Evolutionary conservation across 768 basidiomycete species (phyloP), one percentile per base, ranked within the genome.

Genomic region (Mycena filopes): DNA sequence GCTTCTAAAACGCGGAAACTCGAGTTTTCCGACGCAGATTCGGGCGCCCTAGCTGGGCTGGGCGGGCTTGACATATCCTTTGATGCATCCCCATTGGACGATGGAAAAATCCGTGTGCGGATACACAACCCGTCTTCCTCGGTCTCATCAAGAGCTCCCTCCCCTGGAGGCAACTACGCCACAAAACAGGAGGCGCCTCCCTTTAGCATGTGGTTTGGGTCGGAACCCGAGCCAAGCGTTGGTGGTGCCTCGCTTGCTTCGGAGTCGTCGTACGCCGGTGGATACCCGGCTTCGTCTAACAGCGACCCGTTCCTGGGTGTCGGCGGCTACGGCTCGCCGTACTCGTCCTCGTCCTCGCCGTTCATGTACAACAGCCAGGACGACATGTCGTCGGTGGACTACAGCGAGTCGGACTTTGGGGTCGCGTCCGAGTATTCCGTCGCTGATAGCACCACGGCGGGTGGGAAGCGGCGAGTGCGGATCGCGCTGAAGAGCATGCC

Each of bases 71-170:
- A 90, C 68, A 88, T 94, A 73, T 90, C 90, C 43, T 91, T 94
- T 70, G 92, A 93, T 68, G 79, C 89, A 48, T 83, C 81, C 43
- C 80, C 88, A 33, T 81, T 83, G 51, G 84, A 89, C 67, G 86
- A 90, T 72, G 89, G 91, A 62, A 90, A 87, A 77, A 89, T 92
- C 69, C 88, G 88, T 55, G 90, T 92, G 43, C 84, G 88, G 68
- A 91, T 92, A 68, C 89, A 92, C 70, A 88, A 92, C 71, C 86
- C 88, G 46, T 80, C 86, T 9, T 80, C 87, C 4, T 79, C 84
- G 67, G 73, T 79, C 18, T 82, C 83, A 25, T 81, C 76, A 43
- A 75, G 82, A 55, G 80, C 79, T 23, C 70, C 76, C 13, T 81
- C 81, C 15, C 80, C 79, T 31, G 68, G 67, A 25, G 31, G 38